Conservation (phyloP, 2,329 filamentous ascomycete species). For the Fusarium mexicanum region DNA sequence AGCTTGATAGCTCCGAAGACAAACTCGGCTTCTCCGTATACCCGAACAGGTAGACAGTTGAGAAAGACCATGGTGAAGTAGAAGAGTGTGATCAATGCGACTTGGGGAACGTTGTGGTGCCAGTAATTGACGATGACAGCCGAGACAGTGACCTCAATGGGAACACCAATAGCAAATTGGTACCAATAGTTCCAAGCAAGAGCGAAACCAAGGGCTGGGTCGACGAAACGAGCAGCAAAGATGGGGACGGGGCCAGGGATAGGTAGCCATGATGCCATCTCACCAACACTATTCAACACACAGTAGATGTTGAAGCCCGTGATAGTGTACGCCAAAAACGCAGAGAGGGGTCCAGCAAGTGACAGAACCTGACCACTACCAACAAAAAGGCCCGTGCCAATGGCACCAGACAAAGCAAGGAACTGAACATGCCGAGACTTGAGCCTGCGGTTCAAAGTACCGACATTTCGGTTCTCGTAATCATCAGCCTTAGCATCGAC, state of each 20-base stretch:
- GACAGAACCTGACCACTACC: constrained; percentile 19
- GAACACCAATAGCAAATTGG: constrained; percentile 66
- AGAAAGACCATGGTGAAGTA: constrained; percentile 23
- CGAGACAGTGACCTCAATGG: constrained; percentile 67
- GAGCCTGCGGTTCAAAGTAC: constrained; percentile 25
- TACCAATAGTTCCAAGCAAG: constrained; percentile 71
- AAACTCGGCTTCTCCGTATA: constrained; percentile 66
- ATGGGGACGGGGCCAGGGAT: constrained; percentile 1
- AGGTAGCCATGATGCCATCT: constrained; percentile 10
- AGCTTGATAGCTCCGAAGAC: constrained; percentile 70
- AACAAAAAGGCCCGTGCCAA: constrained; percentile 25
- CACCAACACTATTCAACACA: constrained; percentile 50
- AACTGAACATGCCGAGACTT: constrained; percentile 71
- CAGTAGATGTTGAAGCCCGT: constrained; percentile 21
- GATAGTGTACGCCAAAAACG: constrained; percentile 19
- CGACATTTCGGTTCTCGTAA: constrained; percentile 22
- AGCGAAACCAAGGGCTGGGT: constrained; percentile 56
- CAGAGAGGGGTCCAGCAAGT: constrained; percentile 16
- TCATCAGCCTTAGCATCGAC: constrained; percentile 9
- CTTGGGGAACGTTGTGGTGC: constrained; percentile 49
- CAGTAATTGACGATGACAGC: constrained; percentile 70
- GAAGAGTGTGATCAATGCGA: constrained; percentile 13
- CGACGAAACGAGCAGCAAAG: constrained; percentile 59
- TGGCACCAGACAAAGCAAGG: constrained; percentile 54
- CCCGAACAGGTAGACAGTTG: constrained; percentile 19